Percentiles rank a stretch among this genome's conserved stretches.
Conservation (phyloP, 495 filamentous ascomycete species). For the Neurospora cerealis region DNA sequence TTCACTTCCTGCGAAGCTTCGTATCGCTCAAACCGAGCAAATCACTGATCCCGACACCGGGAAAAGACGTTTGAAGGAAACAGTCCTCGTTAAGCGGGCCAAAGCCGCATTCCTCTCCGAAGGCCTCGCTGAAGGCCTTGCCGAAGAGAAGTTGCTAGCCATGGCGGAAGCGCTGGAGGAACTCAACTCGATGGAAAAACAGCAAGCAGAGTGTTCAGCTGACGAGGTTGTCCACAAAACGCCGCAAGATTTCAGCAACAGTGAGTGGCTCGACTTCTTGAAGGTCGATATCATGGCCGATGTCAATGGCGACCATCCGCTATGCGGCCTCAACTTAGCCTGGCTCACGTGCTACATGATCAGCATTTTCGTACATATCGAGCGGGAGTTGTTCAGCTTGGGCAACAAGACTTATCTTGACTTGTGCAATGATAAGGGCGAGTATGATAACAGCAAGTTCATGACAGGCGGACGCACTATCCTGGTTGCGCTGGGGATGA, state of each 20-base stretch:
- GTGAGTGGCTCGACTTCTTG: conserved; percentile 12
- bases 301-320: conserved; percentile 16
- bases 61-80: conserved; percentile 15
- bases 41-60: conserved; percentile 19
- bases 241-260: neutral
- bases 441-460: neutral
- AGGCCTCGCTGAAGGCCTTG: neutral
- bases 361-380: conserved; percentile 32
- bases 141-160: neutral
- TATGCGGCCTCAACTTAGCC: conserved; percentile 23
- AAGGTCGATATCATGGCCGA: conserved; percentile 21
- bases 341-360: conserved; percentile 16
- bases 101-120: neutral
- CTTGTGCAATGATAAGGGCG: neutral
- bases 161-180: neutral
- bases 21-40: conserved; percentile 18
- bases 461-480: too few species aligned
- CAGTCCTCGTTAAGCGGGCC: conserved; percentile 22
- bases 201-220: neutral
- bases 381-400: conserved; percentile 52
- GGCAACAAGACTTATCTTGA: conserved; percentile 15
- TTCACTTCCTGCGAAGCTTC: conserved; percentile 11
- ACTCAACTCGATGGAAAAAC: neutral
- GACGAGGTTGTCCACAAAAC: neutral
- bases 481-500: too few species aligned